These are phyloP conservation scores for Trametes maxima DNA, from an alignment of 768 basidiomycete species.

Conservation along the genomic window DNA sequence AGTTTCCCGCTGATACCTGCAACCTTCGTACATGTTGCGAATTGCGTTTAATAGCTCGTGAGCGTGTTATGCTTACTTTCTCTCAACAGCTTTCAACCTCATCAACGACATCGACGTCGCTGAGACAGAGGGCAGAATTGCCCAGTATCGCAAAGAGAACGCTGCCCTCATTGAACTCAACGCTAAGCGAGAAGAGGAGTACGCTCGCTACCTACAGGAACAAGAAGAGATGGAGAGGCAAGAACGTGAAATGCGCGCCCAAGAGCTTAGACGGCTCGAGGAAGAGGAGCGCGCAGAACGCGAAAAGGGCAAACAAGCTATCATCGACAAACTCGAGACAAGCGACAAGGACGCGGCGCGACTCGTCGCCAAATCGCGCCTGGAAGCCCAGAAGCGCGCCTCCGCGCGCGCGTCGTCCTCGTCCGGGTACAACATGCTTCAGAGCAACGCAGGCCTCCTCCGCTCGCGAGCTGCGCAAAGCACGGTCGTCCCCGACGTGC, in stretches of 20 bases:
- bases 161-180: constrained; percentile 84
- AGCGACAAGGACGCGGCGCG: constrained; percentile 71
- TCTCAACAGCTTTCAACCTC: constrained; percentile 81
- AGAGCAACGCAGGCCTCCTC: constrained; percentile 42
- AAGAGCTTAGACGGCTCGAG: constrained; percentile 64
- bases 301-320: constrained; percentile 68
- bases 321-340: constrained; percentile 82
- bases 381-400: constrained; percentile 62
- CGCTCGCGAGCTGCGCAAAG: constrained; percentile 68
- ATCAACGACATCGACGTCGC: constrained; percentile 84
- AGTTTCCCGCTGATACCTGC: constrained; percentile 26
- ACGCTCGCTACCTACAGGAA: constrained; percentile 68
- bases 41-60: neutral
- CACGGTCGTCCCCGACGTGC: constrained; percentile 71
- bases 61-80: neutral
- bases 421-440: constrained; percentile 13
- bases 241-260: constrained; percentile 69
- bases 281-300: constrained; percentile 78
- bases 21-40: constrained; percentile 9
- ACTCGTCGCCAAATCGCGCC: constrained; percentile 69
- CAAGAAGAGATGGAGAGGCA: constrained; percentile 80
- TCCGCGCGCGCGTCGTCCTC: constrained; percentile 53
- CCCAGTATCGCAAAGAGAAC: constrained; percentile 77
- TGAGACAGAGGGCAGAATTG: constrained; percentile 83
- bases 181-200: constrained; percentile 77